A percentile compares a stretch with the other conserved stretches of the same genome.
phyloP scores from a whole-genome alignment of 495 filamentous ascomycete species.

The Rhizodiscina lignyota region DNA sequence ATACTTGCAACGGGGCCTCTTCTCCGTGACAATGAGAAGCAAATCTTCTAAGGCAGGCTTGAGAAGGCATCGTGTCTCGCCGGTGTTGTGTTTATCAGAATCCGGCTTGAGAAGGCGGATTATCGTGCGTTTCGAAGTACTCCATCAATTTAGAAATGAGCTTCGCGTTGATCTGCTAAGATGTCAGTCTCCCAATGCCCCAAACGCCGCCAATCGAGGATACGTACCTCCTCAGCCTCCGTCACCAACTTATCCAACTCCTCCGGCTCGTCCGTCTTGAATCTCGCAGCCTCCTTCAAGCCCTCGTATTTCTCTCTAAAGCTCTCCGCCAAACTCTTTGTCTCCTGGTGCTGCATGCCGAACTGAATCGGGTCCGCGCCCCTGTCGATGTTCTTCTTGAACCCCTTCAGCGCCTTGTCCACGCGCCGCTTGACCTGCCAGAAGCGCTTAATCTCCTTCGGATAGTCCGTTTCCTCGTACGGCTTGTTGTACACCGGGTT shows the following conservation, averaged over 20 bases:
- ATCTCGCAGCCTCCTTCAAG: background rate
- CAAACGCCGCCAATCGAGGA: background rate
- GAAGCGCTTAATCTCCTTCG: conserved; percentile 1
- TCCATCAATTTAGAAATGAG: background rate
- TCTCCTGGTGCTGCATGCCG: conserved; percentile 1
- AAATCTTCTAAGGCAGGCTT: too few species aligned
- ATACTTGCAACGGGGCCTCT: too few species aligned
- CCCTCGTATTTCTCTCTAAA: background rate
- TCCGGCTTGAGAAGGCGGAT: background rate
- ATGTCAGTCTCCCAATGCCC: background rate
- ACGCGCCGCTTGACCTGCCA: conserved; percentile 1
- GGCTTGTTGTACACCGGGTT: conserved; percentile 1
- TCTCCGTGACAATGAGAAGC: too few species aligned
- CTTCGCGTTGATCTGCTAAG: background rate
- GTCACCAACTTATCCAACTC: conserved; percentile 1
- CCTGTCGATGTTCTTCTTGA: background rate
- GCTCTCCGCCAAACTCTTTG: background rate
- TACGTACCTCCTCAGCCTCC: background rate
- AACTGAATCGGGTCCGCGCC: conserved; percentile 2
- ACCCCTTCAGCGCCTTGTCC: background rate
- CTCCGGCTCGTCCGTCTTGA: conserved; percentile 1
- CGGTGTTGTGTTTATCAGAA: too few species aligned
- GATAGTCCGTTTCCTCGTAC: conserved; percentile 1
- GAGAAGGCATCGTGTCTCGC: too few species aligned
- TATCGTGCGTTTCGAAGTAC: conserved; percentile 1